These are phyloP conservation scores for Paecilomyces fulvus DNA, from an alignment of 2,329 filamentous ascomycete species.

Conservation along the genomic window DNA sequence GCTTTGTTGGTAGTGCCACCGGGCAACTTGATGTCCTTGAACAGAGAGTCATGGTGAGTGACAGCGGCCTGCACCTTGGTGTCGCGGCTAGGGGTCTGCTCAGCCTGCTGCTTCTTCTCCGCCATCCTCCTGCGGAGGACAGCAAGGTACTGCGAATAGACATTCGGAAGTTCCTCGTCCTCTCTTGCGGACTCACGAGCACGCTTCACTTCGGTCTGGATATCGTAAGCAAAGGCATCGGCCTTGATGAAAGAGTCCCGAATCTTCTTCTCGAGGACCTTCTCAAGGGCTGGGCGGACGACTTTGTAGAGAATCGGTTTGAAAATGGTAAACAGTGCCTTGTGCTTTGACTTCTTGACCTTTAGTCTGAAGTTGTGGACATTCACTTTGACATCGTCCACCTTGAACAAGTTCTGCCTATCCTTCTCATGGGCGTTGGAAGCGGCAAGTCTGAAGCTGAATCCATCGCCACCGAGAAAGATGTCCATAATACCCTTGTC, in stretches of 20 bases:
- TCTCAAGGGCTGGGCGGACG: slow-evolving; percentile 74
- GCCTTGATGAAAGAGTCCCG: slow-evolving; percentile 70
- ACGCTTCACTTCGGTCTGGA: slow-evolving; percentile 76
- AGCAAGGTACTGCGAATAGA: slow-evolving; percentile 75
- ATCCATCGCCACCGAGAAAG: slow-evolving; percentile 74
- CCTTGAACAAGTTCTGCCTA: slow-evolving; percentile 80
- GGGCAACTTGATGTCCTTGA: slow-evolving; percentile 78
- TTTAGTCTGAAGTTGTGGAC: slow-evolving; percentile 79
- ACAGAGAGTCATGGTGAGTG: slow-evolving; percentile 83
- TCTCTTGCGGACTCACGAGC: slow-evolving; percentile 57
- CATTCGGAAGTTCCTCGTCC: slow-evolving; percentile 67
- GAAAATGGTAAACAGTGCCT: slow-evolving; percentile 75
- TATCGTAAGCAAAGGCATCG: slow-evolving; percentile 62
- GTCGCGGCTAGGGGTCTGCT: slow-evolving; percentile 47
- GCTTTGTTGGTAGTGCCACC: slow-evolving; percentile 89
- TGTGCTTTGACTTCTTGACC: slow-evolving; percentile 90
- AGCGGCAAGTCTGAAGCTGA: slow-evolving; percentile 86
- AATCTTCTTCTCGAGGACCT: slow-evolving; percentile 82
- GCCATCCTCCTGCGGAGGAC: slow-evolving; percentile 66
- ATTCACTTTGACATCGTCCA: slow-evolving; percentile 78
- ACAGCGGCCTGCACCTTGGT: slow-evolving; percentile 76
- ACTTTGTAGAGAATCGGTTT: slow-evolving; percentile 82
- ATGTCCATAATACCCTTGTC: slow-evolving; percentile 87
- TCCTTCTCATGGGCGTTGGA: slow-evolving; percentile 71
- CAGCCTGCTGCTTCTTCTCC: slow-evolving; percentile 69